Percentiles rank a stretch among this genome's conserved stretches.
Conservation (phyloP, 2,329 filamentous ascomycete species). For the Epichloe typhina region DNA sequence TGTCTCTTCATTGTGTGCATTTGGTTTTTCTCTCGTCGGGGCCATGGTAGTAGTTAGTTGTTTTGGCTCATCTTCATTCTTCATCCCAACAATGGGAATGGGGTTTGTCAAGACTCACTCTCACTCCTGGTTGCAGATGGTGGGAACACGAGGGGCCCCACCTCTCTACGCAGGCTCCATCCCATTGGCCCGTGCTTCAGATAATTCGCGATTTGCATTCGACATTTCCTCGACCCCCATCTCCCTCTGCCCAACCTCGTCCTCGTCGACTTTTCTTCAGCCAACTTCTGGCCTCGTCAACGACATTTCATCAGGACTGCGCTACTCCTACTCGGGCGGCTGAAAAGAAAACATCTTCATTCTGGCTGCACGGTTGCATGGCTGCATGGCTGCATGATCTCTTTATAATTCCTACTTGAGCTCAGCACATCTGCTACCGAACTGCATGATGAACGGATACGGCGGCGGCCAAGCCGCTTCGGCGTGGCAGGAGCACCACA, state of each 20-base stretch:
- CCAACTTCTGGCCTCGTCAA: background rate
- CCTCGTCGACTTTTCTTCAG: background rate
- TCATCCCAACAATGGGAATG: background rate
- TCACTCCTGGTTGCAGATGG: background rate
- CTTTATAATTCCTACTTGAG: background rate
- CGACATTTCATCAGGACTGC: background rate
- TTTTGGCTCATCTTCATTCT: no score
- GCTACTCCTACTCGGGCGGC: background rate
- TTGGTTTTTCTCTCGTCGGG: background rate
- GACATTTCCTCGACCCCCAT: background rate
- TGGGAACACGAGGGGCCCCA: background rate
- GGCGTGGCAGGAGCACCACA: conserved; percentile 71
- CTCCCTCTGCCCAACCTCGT: background rate
- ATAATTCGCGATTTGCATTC: background rate
- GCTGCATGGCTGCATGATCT: background rate
- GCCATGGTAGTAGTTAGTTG: background rate
- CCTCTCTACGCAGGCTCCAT: background rate
- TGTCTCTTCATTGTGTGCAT: conserved; percentile 5
- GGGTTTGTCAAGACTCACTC: background rate
- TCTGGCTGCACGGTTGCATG: background rate
- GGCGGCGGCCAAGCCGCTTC: conserved; percentile 36
- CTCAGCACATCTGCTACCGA: background rate
- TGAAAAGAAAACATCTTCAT: background rate
- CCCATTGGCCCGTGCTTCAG: background rate
- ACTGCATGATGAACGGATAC: conserved; percentile 42